These are phyloP conservation scores for Aspergillus amoenus DNA, from an alignment of 2,329 filamentous ascomycete genomes.

Conservation along the genomic window DNA sequence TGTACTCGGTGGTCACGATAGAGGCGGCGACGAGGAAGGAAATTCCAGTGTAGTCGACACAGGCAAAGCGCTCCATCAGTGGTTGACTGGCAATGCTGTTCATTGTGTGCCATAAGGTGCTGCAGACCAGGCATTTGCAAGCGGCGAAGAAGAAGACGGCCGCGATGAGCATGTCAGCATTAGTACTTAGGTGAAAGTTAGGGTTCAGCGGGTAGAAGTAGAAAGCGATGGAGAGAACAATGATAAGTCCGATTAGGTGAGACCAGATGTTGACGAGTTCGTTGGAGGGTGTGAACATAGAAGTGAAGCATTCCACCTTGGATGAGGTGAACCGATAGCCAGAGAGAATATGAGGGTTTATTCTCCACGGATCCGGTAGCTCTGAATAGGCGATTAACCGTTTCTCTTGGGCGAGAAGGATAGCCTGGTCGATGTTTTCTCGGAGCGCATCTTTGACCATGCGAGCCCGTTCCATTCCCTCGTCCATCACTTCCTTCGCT, in stretches of 20 bases:
- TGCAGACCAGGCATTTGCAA: slow-evolving; percentile 91
- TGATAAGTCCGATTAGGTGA: slow-evolving; percentile 81
- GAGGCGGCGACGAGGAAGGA: slow-evolving; percentile 88
- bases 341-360: slow-evolving; percentile 87
- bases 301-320: slow-evolving; percentile 83
- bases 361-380: slow-evolving; percentile 84
- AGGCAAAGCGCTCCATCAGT: slow-evolving; percentile 91
- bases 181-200: slow-evolving; percentile 84
- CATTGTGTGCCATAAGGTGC: slow-evolving; percentile 98
- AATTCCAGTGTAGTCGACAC: slow-evolving; percentile 97
- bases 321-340: slow-evolving; percentile 94
- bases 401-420: slow-evolving; percentile 71
- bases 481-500: slow-evolving; percentile 74
- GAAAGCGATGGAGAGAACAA: slow-evolving; percentile 85
- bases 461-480: slow-evolving; percentile 77
- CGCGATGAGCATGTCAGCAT: slow-evolving; percentile 84
- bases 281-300: slow-evolving; percentile 82
- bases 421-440: slow-evolving; percentile 78
- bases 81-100: slow-evolving; percentile 89
- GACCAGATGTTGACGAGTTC: slow-evolving; percentile 99
- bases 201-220: slow-evolving; percentile 90
- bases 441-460: slow-evolving; percentile 79
- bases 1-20: slow-evolving; percentile 98
- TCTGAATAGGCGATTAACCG: slow-evolving; percentile 88
- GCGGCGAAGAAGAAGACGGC: slow-evolving; percentile 95